Base-by-base conservation (phyloP, 805 yeast genomes). In the Myxozyma nipponensis region DNA sequence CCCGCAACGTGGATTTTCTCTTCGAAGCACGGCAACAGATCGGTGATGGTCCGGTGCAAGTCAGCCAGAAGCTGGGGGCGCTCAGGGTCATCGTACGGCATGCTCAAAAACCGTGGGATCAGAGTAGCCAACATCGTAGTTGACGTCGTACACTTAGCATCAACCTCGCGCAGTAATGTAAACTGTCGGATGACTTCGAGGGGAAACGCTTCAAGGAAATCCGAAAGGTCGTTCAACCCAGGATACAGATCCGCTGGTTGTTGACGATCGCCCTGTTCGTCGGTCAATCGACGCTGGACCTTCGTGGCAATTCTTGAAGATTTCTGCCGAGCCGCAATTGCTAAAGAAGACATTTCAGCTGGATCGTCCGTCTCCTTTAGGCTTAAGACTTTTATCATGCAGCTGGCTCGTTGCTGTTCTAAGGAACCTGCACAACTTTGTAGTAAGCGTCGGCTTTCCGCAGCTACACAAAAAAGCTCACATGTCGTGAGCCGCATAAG, bases 1-100 rank as follows among this genome's bases (percentile, higher is more conserved):
- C 91, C 83, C 3, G 97, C 91, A 38, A 93, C 96, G 66, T 91
- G 97, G 95, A 93, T 88, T 69, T 93, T 93, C 66, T 93, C 97
- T 65, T 91, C 98, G 48, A 91, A 69, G 54, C 96, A 86, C 0
- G 98, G 97, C 72, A 91, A 81, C 49, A 91, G 74, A 50, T 86
- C 95, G 56, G 74, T 72, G 18, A 80, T 71, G 30, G 73, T 58
- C 15, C 60, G 59, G 28, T 76, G 72, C 26, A 79, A 72, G 35
- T 66, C 69, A 22, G 63, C 56, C 38, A 66, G 64, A 28, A 61
- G 51, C 47, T 61, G 47, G 48, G 65, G 66, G 15, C 68, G 62
- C 40, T 59, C 60, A 64, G 61, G 45, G 44, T 58, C 56, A 4
- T 22, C 42, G 25, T 42, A 47, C 26, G 42, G 44, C 44, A 38